These are phyloP conservation scores for Aureobasidium sp. DNA, from an alignment of 2,329 filamentous ascomycete genomes.

Conservation along the genomic window DNA sequence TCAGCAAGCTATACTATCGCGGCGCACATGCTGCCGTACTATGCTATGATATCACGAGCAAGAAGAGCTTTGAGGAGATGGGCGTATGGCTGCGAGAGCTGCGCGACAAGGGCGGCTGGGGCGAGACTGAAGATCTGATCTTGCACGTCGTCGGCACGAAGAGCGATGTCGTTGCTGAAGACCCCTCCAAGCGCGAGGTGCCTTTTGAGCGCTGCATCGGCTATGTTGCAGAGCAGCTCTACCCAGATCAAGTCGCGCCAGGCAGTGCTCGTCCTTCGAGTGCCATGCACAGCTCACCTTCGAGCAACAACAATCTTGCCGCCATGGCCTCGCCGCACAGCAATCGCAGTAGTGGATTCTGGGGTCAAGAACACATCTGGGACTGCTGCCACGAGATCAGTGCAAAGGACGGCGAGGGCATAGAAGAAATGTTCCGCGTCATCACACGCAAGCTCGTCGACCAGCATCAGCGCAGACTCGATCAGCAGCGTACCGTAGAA, in stretches of 20 bases:
- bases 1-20: conserved; percentile 92
- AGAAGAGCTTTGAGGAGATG: conserved; percentile 83
- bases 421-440: conserved; percentile 92
- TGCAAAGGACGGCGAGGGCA: conserved; percentile 87
- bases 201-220: conserved; percentile 94
- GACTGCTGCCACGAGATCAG: conserved; percentile 96
- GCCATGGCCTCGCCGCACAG: conserved; percentile 41
- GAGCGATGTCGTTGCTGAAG: conserved; percentile 79
- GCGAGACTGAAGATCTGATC: conserved; percentile 60
- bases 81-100: conserved; percentile 83
- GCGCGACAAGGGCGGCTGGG: conserved; percentile 57
- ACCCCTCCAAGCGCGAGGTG: conserved; percentile 72
- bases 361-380: conserved; percentile 91
- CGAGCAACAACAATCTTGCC: conserved; percentile 30
- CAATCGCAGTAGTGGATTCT: conserved; percentile 63
- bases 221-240: conserved; percentile 87
- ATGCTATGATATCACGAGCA: conserved; percentile 90
- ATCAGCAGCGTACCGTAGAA: conserved; percentile 43
- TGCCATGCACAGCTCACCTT: conserved; percentile 14
- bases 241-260: conserved; percentile 57
- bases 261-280: conserved; percentile 32
- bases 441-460: conserved; percentile 80
- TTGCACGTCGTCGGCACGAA: conserved; percentile 95
- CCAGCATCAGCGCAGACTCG: conserved; percentile 53
- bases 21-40: conserved; percentile 90